Percentiles rank a stretch among this genome's conserved stretches.
Conservation (phyloP, 129 eudicot genomes). For the Saussurea involucrata region DNA sequence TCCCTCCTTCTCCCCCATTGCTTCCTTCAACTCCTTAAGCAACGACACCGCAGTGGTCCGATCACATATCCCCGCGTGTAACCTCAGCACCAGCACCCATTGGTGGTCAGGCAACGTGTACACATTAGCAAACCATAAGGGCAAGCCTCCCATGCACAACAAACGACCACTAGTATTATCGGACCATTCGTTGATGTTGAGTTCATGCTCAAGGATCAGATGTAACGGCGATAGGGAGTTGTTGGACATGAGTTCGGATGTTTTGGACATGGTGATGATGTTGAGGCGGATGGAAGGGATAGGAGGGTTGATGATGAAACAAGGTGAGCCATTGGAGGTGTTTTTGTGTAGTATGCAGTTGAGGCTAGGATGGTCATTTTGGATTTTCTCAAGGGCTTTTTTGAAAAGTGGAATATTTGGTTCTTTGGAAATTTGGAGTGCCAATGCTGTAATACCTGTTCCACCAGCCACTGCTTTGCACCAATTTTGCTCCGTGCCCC, state of each 20-base stretch:
- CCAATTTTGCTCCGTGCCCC: conserved; percentile 40
- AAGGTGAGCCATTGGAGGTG: conserved; percentile 27
- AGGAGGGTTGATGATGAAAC: conserved; percentile 36
- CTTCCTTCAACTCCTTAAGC: conserved; percentile 51
- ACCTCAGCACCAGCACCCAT: conserved; percentile 38
- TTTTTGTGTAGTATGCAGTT: conserved; percentile 43
- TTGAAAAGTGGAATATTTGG: conserved; percentile 27
- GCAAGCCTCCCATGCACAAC: conserved; percentile 24
- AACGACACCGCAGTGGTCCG: conserved; percentile 50
- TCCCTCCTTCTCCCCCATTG: conserved; percentile 13
- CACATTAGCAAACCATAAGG: conserved; percentile 29
- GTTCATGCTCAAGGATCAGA: conserved; percentile 43
- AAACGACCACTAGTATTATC: not conserved
- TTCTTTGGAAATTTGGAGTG: conserved; percentile 43
- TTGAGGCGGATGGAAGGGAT: conserved; percentile 22
- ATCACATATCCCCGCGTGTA: conserved; percentile 49
- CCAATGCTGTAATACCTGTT: conserved; percentile 47
- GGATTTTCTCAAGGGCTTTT: conserved; percentile 44
- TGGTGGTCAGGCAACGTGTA: conserved; percentile 39
- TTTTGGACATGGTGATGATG: conserved; percentile 15
- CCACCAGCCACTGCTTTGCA: conserved; percentile 40
- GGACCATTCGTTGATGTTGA: conserved; percentile 43
- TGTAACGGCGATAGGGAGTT: conserved; percentile 31
- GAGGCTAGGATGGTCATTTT: conserved; percentile 54
- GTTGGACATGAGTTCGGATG: conserved; percentile 34